Evolutionary conservation across 805 yeast species (phyloP).

Genomic region (Nakazawaea ambrosiae): DNA sequence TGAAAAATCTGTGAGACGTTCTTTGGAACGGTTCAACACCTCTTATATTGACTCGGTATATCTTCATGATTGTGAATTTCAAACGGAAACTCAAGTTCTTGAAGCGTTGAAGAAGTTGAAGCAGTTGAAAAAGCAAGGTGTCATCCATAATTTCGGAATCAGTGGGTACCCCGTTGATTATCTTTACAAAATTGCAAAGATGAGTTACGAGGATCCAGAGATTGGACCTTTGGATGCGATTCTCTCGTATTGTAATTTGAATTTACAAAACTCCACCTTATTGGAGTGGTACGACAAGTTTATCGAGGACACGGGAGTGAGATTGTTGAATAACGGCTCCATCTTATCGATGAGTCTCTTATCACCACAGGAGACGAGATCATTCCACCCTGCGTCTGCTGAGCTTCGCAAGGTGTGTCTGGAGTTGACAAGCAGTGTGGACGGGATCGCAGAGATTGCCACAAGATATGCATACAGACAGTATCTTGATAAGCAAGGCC

Average conservation of each 20-base stretch:
- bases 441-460: constrained; percentile 75
- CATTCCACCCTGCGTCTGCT: constrained; percentile 74
- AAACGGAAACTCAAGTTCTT: constrained; percentile 41
- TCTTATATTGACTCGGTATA: constrained; percentile 73
- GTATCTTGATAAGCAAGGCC: constrained; percentile 46
- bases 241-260: constrained; percentile 74
- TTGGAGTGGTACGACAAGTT: constrained; percentile 42
- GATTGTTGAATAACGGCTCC: constrained; percentile 65
- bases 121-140: constrained; percentile 55
- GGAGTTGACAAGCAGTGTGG: constrained; percentile 32
- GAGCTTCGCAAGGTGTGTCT: constrained; percentile 49
- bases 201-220: constrained; percentile 25
- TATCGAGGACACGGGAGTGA: constrained; percentile 39
- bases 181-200: constrained; percentile 44
- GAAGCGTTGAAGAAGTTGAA: constrained; percentile 60
- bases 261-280: constrained; percentile 64
- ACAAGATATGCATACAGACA: constrained; percentile 63
- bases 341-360: constrained; percentile 84
- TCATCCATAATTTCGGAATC: constrained; percentile 61
- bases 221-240: constrained; percentile 69
- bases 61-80: constrained; percentile 87
- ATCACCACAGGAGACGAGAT: constrained; percentile 56
- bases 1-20: constrained; percentile 55
- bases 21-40: constrained; percentile 60
- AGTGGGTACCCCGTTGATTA: constrained; percentile 83